Evolutionary conservation across 805 yeast species (phyloP).

Genomic region (Yamadazyma philogaea): DNA sequence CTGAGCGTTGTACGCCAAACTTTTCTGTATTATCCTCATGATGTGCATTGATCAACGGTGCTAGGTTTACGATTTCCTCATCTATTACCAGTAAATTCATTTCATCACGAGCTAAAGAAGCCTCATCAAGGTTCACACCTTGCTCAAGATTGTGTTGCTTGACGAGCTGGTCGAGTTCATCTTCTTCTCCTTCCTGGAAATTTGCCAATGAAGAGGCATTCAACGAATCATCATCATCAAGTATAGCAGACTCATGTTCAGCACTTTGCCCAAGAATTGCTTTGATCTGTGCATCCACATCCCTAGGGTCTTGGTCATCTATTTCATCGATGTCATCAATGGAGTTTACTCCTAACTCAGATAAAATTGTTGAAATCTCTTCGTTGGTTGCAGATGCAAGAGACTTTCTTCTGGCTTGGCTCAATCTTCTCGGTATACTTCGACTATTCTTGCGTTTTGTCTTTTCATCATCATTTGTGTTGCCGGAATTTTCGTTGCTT

Average conservation of each 20-base stretch:
- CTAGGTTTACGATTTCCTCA: constrained; percentile 39
- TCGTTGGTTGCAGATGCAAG: constrained; percentile 37
- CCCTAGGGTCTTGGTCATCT: constrained; percentile 24
- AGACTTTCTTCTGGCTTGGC: constrained; percentile 37
- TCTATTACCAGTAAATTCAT: constrained; percentile 33
- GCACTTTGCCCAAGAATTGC: constrained; percentile 24
- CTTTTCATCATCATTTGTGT: constrained; percentile 8
- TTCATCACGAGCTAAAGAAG: constrained; percentile 18
- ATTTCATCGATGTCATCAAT: constrained; percentile 30
- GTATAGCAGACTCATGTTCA: constrained; percentile 21
- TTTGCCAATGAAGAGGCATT: constrained; percentile 3
- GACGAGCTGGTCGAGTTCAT: constrained; percentile 35
- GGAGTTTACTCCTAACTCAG: constrained; percentile 33
- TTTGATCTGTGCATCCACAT: constrained; percentile 31
- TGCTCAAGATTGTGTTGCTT: constrained; percentile 34
- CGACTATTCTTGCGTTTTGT: constrained; percentile 8
- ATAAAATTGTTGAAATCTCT: constrained; percentile 35
- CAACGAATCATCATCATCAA: constrained; percentile 13
- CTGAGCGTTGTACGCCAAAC: constrained; percentile 7
- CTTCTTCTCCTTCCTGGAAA: constrained; percentile 28
- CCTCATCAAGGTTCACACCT: constrained; percentile 28
- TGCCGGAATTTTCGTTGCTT: background rate
- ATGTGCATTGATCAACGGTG: constrained; percentile 36
- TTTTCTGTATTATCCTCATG: constrained; percentile 23
- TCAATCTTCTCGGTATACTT: constrained; percentile 25